Base-by-base conservation (phyloP, 192 early-diverging fungal genomes). In the Coemansia furcata region DNA sequence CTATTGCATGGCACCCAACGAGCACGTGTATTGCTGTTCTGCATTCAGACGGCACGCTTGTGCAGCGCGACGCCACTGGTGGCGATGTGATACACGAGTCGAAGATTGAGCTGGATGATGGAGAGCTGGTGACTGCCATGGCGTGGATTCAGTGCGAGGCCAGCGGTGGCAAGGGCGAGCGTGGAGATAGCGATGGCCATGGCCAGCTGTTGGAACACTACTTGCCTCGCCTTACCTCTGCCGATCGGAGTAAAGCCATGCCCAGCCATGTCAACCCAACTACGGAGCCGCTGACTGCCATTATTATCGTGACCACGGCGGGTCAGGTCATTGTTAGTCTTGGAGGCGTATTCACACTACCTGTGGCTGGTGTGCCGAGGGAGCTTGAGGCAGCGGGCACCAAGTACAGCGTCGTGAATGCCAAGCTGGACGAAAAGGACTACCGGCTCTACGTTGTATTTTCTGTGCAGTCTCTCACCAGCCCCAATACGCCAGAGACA, bases 11-110 rank as follows among this genome's bases (percentile, higher is more conserved):
- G 78, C 64, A 66, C 36, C 78, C 78, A 4, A 23, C 30, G 0
- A 69, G 69, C 23, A 64, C 46, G 14, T 52, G 42, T 15, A 62
- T 80, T 33, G 73, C 73, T 2, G 69, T 72, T 12, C 17, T 80
- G 12, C 62, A 80, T 30, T 59, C 78, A 5, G 62, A 80, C 37
- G 78, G 78, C 10, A 50, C 29, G 30, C 37, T 80, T 19, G 69
- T 75, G n/a, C 78, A 80, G 58, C 66, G 78, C 17, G 78, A 80
- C 19, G 63, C 69, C 23, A 37, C 69, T 6, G 66, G 58, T 32
- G 78, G 78, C 46, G 78, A 74, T 11, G 65, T 80, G 15, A 63
- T 80, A 7, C 69, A 80, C 38, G 69, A 80, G 33, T 60, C 73
- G 17, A 62, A 29, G 8, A 65, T 71, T 3, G 69, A 46, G 26